Percentiles rank a stretch among this genome's conserved stretches.
phyloP scores from a whole-genome alignment of 805 yeast species.

The Candida chilensis region DNA sequence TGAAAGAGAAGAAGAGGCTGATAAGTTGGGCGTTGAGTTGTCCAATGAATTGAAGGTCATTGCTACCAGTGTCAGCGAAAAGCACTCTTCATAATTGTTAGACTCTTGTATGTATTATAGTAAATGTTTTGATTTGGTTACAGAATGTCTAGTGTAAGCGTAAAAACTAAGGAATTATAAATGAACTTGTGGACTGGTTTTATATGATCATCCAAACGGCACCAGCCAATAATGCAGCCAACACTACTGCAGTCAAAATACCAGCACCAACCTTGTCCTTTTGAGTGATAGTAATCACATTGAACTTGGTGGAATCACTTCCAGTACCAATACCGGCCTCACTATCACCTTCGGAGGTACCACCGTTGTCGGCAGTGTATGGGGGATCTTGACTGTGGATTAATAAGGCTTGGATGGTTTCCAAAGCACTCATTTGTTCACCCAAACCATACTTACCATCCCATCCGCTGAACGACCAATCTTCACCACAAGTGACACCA shows the following conservation, averaged over 20 bases:
- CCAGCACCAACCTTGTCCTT: conserved; percentile 89
- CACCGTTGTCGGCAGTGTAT: conserved; percentile 40
- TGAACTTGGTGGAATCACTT: conserved; percentile 21
- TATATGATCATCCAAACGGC: conserved; percentile 72
- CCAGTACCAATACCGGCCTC: conserved; percentile 37
- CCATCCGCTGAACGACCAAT: conserved; percentile 54
- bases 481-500: conserved; percentile 67
- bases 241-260: conserved; percentile 66
- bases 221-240: conserved; percentile 53
- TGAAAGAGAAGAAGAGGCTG: conserved; percentile 11
- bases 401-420: conserved; percentile 43
- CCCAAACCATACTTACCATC: conserved; percentile 68
- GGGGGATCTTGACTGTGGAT: conserved; percentile 40
- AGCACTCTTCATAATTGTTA: too few relatives aligned
- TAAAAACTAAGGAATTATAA: too few relatives aligned
- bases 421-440: conserved; percentile 71
- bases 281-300: conserved; percentile 37
- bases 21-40: conserved; percentile 12
- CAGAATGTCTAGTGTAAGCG: too few relatives aligned
- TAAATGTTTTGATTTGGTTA: too few relatives aligned
- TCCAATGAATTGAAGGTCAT: conserved; percentile 13
- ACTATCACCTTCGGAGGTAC: conserved; percentile 46
- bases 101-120: too few relatives aligned
- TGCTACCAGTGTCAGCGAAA: too few relatives aligned
- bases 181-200: too few relatives aligned